Base-by-base conservation (phyloP, 2,329 filamentous ascomycete species). In the Fusarium sp. region DNA sequence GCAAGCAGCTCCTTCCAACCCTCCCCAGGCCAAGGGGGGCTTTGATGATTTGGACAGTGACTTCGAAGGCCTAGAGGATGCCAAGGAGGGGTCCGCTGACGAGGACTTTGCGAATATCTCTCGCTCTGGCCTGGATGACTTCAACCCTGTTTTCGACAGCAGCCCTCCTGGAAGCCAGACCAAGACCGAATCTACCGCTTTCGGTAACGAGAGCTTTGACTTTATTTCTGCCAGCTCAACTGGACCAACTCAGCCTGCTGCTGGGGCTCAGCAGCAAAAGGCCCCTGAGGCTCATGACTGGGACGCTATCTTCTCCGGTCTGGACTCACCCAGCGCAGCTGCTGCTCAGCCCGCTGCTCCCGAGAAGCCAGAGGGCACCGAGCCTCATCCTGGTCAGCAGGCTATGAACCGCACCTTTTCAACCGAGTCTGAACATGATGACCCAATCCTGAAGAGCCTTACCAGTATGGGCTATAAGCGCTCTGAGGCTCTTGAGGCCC, bases 231-330 rank as follows among this genome's bases (percentile, higher is more conserved):
- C 79, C 57, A 77, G 71, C 66, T 76, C 79, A 10, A 74, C 75
- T 51, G 72, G 74, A 34, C 75, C 77, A 47, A 70, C 76, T 45
- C 69, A 78, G 22, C 69, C 84, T 62, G 81, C 83, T 53, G 81
- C 81, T 52, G 77, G 81, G 62, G 77, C 79, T 49, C 77, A 78
- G 46, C 71, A 80, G 45, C 80, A 77, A 51, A 79, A 83, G 64
- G 77, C 80, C 29, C 73, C 82, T 0, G 86, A 87, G 16, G 82
- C 83, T 34, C 92, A 97, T 73, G 95, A 98, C 79, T 98, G 96
- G 96, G 95, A 98, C 76, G 92, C 94, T 41, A 93, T 98, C 58
- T 98, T 98, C 81, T 92, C 93, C 3, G 91, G 91, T 27, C 83
- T 97, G 10, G 92, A 95, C 73, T 87, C 86, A 3, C 81, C 86